Conservation (phyloP, 176 grass and related monocot species). For the Carex parvula region DNA sequence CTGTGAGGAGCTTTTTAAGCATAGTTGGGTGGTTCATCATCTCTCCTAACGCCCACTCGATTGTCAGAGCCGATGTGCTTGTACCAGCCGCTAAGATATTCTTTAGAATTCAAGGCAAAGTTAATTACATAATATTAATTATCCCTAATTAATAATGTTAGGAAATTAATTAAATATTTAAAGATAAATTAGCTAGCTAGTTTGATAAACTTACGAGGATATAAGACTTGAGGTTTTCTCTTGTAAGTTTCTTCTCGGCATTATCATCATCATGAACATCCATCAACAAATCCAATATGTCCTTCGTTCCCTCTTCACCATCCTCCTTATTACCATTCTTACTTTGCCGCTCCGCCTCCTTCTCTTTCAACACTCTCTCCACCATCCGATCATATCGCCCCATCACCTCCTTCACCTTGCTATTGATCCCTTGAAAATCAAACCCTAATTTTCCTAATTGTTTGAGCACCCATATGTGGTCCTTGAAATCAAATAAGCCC, state of each 20-base stretch:
- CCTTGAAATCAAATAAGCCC: conserved; percentile 51
- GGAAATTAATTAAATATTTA: no score
- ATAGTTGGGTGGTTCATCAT: conserved; percentile 46
- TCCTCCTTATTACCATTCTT: not conserved
- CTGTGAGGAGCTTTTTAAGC: conserved; percentile 30
- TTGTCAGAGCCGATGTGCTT: conserved; percentile 44
- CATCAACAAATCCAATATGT: conserved; percentile 38
- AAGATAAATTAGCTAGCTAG: not conserved
- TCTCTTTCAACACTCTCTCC: conserved; percentile 33
- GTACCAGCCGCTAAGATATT: conserved; percentile 51
- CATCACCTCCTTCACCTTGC: conserved; percentile 37
- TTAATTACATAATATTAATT: not conserved
- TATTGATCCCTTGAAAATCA: conserved; percentile 55
- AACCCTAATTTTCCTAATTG: conserved; percentile 15
- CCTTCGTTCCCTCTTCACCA: not conserved
- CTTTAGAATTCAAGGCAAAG: not conserved
- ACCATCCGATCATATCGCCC: conserved; percentile 52
- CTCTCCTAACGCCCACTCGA: conserved; percentile 70
- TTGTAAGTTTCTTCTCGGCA: conserved; percentile 24
- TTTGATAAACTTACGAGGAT: conserved; percentile 13
- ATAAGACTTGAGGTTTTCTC: conserved; percentile 34
- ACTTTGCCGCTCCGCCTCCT: conserved; percentile 6
- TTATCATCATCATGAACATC: conserved; percentile 26
- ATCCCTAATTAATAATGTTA: no score
- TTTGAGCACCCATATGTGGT: conserved; percentile 44